Evolutionary conservation across 106 monocot genomes (phyloP).

Genomic region (Allium fistulosum): DNA sequence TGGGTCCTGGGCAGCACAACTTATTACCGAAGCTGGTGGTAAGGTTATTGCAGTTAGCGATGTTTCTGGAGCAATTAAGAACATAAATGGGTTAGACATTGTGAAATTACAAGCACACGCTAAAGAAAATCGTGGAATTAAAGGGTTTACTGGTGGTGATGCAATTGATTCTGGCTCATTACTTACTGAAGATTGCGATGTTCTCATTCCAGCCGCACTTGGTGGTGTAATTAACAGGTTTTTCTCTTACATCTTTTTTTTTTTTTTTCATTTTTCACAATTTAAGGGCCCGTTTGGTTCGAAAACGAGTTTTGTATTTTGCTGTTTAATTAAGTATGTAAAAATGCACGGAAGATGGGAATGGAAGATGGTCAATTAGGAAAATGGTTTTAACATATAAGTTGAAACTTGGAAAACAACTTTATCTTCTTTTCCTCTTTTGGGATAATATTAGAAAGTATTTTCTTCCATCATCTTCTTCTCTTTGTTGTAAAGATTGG

Average conservation of each 20-base stretch:
- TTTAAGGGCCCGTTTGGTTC: too few relatives aligned
- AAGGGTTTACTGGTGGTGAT: constrained; percentile 73
- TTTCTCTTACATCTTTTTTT: constrained; percentile 5
- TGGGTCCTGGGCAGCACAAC: constrained; percentile 69
- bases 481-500: too few relatives aligned
- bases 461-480: too few relatives aligned
- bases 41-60: constrained; percentile 64
- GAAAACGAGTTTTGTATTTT: too few relatives aligned
- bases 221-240: constrained; percentile 52
- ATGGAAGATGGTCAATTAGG: too few relatives aligned
- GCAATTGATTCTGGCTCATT: constrained; percentile 40
- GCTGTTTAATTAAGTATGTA: too few relatives aligned
- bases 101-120: constrained; percentile 31
- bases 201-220: constrained; percentile 74
- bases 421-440: too few relatives aligned
- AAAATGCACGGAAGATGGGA: too few relatives aligned
- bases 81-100: constrained; percentile 55
- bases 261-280: too few relatives aligned
- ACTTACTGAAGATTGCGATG: constrained; percentile 74
- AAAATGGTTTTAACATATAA: too few relatives aligned
- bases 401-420: too few relatives aligned
- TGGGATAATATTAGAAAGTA: too few relatives aligned
- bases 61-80: constrained; percentile 67
- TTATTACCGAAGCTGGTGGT: constrained; percentile 62
- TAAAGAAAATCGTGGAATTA: constrained; percentile 37